Conservation (phyloP, 495 filamentous ascomycete species). For the Alectoria sarmentosa region DNA sequence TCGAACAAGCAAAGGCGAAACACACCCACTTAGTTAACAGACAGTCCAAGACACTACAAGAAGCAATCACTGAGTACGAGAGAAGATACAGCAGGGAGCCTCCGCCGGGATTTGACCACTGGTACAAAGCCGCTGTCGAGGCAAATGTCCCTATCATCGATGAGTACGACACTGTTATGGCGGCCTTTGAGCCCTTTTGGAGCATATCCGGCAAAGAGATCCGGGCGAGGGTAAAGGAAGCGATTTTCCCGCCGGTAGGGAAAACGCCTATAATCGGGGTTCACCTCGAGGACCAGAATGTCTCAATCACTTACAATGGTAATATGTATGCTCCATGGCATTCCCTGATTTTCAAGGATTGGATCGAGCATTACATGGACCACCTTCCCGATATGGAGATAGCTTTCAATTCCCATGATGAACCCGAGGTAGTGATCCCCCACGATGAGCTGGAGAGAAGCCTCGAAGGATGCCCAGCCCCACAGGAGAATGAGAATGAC, state of each 20-base stretch:
- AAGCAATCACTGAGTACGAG: not conserved
- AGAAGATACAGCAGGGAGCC: conserved; percentile 1
- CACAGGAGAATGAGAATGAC: not conserved
- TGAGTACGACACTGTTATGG: not conserved
- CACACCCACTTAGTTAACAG: not conserved
- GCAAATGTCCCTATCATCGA: not conserved
- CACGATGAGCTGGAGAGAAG: not conserved
- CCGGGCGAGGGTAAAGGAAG: not conserved
- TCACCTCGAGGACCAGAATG: not conserved
- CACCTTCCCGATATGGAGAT: not conserved
- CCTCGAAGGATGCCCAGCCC: not conserved
- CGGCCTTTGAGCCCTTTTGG: not conserved
- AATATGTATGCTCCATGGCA: not conserved
- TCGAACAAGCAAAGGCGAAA: not conserved
- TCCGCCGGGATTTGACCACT: not conserved
- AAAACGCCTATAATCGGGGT: not conserved
- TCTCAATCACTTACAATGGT: not conserved
- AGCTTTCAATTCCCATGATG: not conserved
- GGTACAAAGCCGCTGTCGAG: not conserved
- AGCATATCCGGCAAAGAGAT: not conserved
- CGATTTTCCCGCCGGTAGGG: not conserved
- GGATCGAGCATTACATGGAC: not conserved
- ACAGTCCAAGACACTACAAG: not conserved
- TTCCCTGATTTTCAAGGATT: not conserved
- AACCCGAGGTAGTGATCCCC: not conserved